Percentiles rank a stretch among this genome's conserved stretches.
Evolutionary conservation across 805 yeast genomes (phyloP).

Genomic region (Candida chauliodis): DNA sequence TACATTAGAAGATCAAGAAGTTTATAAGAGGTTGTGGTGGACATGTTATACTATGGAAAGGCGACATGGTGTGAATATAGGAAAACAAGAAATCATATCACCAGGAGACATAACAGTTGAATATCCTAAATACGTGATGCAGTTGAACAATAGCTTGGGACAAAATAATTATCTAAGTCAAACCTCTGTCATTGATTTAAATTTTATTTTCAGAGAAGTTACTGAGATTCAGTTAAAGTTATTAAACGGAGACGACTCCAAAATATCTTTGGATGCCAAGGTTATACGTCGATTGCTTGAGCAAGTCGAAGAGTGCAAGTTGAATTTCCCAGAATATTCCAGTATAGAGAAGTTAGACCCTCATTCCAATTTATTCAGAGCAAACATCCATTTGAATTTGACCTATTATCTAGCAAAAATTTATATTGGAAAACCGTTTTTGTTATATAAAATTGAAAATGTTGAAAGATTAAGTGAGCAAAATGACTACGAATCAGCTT

Average conservation of each 20-base stretch:
- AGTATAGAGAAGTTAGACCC: constrained; percentile 9
- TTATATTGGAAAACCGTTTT: constrained; percentile 16
- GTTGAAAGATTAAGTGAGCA: constrained; percentile 5
- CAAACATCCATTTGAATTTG: constrained; percentile 13
- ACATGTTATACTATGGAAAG: constrained; percentile 15
- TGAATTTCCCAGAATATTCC: constrained; percentile 10
- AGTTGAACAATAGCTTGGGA: constrained; percentile 11
- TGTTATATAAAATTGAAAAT: constrained; percentile 14
- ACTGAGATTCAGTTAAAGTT: constrained; percentile 8
- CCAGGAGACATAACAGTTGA: constrained; percentile 13
- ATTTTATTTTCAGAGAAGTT: constrained; percentile 12
- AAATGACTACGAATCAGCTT: constrained; percentile 11
- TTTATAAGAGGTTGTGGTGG: constrained; percentile 15
- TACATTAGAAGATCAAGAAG: constrained; percentile 9
- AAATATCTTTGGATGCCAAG: constrained; percentile 10
- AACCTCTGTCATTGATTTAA: constrained; percentile 11
- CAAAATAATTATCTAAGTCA: constrained; percentile 12
- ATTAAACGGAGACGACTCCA: constrained; percentile 1
- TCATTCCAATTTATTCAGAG: constrained; percentile 9
- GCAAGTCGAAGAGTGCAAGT: constrained; percentile 8
- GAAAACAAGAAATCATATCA: constrained; percentile 11
- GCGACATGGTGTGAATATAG: constrained; percentile 14
- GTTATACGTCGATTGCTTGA: constrained; percentile 10
- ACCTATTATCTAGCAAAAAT: constrained; percentile 14
- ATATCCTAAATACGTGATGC: constrained; percentile 10